Percentiles rank a stretch among this genome's conserved stretches.
phyloP scores from a whole-genome alignment of 768 basidiomycete species.

The Tricholomella constricta region DNA sequence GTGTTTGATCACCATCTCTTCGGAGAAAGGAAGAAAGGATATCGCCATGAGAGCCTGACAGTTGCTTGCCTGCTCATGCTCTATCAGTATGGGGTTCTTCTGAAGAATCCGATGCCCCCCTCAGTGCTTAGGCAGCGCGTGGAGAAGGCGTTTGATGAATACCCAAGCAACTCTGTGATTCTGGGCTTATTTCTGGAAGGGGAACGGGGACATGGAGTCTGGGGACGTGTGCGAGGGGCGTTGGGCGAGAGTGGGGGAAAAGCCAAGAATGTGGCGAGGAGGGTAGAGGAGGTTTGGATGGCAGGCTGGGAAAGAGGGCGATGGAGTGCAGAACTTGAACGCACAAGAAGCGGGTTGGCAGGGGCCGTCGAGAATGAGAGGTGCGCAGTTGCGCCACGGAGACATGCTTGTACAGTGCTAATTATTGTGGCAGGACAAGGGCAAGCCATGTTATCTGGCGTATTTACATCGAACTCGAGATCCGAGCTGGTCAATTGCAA shows the following conservation, averaged over 20 bases:
- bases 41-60: conserved; percentile 54
- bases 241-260: conserved; percentile 50
- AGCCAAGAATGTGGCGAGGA: conserved; percentile 58
- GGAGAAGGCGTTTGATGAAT: conserved; percentile 53
- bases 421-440: conserved; percentile 50
- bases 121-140: conserved; percentile 58
- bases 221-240: conserved; percentile 67
- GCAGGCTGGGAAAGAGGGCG: conserved; percentile 76
- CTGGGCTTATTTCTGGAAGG: conserved; percentile 75
- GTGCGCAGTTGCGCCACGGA: conserved; percentile 37
- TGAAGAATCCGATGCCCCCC: conserved; percentile 62
- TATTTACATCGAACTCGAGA: conserved; percentile 77
- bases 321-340: conserved; percentile 72
- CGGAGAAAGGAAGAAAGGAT: conserved; percentile 22
- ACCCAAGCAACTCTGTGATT: conserved; percentile 71
- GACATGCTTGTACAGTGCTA: conserved; percentile 6
- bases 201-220: conserved; percentile 75
- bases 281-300: conserved; percentile 74
- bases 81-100: conserved; percentile 55
- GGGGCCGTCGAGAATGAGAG: conserved; percentile 67
- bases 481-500: conserved; percentile 55
- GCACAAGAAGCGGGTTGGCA: conserved; percentile 63
- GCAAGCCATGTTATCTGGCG: conserved; percentile 72
- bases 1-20: conserved; percentile 41
- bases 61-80: conserved; percentile 59